Conservation (phyloP, 2,329 filamentous ascomycete genomes). For the Gliomastix tumulicola region DNA sequence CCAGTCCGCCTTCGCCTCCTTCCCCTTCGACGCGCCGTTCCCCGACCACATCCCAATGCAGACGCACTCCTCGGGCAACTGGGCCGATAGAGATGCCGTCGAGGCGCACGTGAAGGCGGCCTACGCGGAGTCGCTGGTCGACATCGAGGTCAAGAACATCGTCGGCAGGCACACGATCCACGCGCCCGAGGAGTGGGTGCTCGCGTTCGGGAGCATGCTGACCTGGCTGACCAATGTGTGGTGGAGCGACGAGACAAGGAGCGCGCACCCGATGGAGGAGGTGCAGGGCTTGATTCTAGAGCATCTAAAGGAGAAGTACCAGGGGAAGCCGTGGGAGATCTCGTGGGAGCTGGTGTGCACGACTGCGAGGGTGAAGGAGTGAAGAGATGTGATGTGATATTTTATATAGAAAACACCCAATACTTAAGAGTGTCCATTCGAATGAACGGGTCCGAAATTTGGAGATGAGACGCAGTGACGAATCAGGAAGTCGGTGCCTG, state of each 20-base stretch:
- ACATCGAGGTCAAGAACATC: slow-evolving; percentile 25
- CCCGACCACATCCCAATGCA: slow-evolving; percentile 26
- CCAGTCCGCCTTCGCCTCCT: slow-evolving; percentile 26
- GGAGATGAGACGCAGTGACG: too few relatives aligned
- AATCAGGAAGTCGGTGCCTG: too few relatives aligned
- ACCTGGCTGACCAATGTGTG: slow-evolving; percentile 24
- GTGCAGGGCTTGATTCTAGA: slow-evolving; percentile 23
- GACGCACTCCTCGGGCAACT: slow-evolving; percentile 27
- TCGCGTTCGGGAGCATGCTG: slow-evolving; percentile 28
- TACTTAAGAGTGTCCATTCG: too few relatives aligned
- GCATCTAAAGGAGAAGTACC: slow-evolving; percentile 31
- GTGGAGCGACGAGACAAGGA: slow-evolving; percentile 30
- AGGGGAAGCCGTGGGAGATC: slow-evolving; percentile 22
- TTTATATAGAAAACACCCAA: too few relatives aligned
- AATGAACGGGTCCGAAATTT: too few relatives aligned
- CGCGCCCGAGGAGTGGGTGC: slow-evolving; percentile 25
- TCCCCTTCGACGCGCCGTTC: slow-evolving; percentile 31
- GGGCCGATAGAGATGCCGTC: slow-evolving; percentile 31
- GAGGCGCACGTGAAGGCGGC: slow-evolving; percentile 19
- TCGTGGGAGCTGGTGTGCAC: slow-evolving; percentile 20
- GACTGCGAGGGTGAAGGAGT: slow-evolving; percentile 9
- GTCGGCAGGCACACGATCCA: slow-evolving; percentile 19
- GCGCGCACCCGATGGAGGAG: slow-evolving; percentile 25
- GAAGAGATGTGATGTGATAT: too few relatives aligned
- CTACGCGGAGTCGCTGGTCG: slow-evolving; percentile 23